Percentiles rank a stretch among this genome's conserved stretches.
Evolutionary conservation across 176 grass and related monocot species (phyloP).

Genomic region (Rhipidocladum racemiflorum): DNA sequence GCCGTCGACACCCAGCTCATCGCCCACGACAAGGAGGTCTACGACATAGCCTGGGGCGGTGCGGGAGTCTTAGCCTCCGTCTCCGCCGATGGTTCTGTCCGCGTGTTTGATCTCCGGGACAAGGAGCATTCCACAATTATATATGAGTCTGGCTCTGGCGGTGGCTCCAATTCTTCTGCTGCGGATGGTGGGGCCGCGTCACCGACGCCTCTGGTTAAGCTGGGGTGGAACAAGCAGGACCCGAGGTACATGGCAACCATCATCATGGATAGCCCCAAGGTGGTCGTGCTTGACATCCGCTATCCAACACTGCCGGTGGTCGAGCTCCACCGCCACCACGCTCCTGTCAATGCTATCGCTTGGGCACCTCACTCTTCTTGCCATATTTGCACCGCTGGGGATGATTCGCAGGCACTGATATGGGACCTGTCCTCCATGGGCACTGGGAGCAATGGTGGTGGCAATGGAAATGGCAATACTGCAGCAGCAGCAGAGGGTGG

Average conservation of each 20-base stretch:
- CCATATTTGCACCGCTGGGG: conserved; percentile 90
- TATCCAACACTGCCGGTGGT: conserved; percentile 90
- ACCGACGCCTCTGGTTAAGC: conserved; percentile 65
- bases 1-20: conserved; percentile 96
- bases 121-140: conserved; percentile 99
- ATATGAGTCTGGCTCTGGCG: conserved; percentile 65
- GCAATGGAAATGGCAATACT: conserved; percentile 40
- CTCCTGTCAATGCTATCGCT: conserved; percentile 82
- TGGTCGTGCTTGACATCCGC: conserved; percentile 92
- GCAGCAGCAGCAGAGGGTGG: conserved; percentile 59
- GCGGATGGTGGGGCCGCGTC: conserved; percentile 37
- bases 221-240: conserved; percentile 99
- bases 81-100: conserved; percentile 84
- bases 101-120: conserved; percentile 95
- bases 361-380: conserved; percentile 97
- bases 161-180: conserved; percentile 47
- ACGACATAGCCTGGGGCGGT: conserved; percentile 97
- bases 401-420: conserved; percentile 87
- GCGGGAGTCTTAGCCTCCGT: conserved; percentile 93
- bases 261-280: conserved; percentile 99
- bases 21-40: conserved; percentile 98
- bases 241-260: conserved; percentile 99
- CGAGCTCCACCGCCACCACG: conserved; percentile 91
- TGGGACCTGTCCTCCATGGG: conserved; percentile 96
- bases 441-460: conserved; percentile 45